A percentile compares a stretch with the other conserved stretches of the same genome.
Conservation (phyloP, 768 basidiomycete genomes). For the Floccularia luteovirens region DNA sequence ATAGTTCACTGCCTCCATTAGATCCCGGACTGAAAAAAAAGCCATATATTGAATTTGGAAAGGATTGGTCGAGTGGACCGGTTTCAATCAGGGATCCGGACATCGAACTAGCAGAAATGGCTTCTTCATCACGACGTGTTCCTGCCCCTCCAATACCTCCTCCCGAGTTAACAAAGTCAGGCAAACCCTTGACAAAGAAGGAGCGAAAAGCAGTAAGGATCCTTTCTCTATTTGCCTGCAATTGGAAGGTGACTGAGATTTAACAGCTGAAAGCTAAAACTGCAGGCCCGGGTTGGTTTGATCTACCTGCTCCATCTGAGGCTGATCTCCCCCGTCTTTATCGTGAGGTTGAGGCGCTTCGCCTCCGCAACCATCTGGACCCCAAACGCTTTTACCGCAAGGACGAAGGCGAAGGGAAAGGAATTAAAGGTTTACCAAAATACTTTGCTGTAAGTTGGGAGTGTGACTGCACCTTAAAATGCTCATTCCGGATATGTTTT, state of each 20-base stretch:
- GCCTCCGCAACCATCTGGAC: constrained; percentile 82
- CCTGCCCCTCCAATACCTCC: constrained; percentile 62
- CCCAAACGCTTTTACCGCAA: constrained; percentile 89
- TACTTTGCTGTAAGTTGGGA: constrained; percentile 73
- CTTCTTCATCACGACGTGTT: constrained; percentile 35
- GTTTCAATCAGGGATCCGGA: constrained; percentile 55
- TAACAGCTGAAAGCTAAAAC: constrained; percentile 61
- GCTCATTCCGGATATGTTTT: constrained; percentile 5
- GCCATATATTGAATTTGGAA: constrained; percentile 54
- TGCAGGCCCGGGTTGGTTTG: constrained; percentile 80
- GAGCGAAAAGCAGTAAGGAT: constrained; percentile 59
- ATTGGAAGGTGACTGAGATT: neutral
- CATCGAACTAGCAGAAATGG: constrained; percentile 41
- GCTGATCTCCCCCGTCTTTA: constrained; percentile 72
- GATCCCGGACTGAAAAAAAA: constrained; percentile 58
- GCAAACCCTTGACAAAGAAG: constrained; percentile 64
- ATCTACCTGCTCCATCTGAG: constrained; percentile 76
- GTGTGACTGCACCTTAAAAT: constrained; percentile 3
- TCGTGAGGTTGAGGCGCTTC: constrained; percentile 83
- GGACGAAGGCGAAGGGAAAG: constrained; percentile 79
- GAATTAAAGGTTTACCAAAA: constrained; percentile 79
- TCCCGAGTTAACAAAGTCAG: constrained; percentile 49
- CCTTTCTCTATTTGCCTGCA: neutral
- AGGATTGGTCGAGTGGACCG: constrained; percentile 32
- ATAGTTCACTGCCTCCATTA: constrained; percentile 56